A percentile compares a stretch with the other conserved stretches of the same genome.
Conservation (phyloP, 805 yeast genomes). For the Diddensiella santjacobensis region DNA sequence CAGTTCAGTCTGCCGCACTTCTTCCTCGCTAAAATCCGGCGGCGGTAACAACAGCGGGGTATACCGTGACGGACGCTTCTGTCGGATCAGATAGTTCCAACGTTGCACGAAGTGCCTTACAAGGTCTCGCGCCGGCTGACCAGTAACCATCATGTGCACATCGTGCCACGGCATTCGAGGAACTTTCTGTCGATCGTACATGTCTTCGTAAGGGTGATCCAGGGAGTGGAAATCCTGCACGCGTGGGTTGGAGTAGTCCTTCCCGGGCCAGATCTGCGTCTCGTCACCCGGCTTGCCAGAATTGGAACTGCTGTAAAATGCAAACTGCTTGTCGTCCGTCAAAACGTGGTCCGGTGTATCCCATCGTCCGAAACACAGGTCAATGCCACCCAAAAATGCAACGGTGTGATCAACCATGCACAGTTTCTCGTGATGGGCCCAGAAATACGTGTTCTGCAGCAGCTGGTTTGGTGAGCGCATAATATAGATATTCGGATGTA, state of each 20-base stretch:
- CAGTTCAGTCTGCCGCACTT: slow-evolving; percentile 53
- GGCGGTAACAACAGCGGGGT: slow-evolving; percentile 94
- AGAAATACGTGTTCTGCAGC: slow-evolving; percentile 85
- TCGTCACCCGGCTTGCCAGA: slow-evolving; percentile 21
- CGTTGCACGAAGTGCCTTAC: slow-evolving; percentile 94
- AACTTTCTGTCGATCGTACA: slow-evolving; percentile 74
- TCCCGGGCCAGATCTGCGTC: slow-evolving; percentile 84
- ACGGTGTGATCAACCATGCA: slow-evolving; percentile 82
- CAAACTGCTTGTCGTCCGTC: slow-evolving; percentile 58
- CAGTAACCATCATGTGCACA: slow-evolving; percentile 92
- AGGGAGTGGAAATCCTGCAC: slow-evolving; percentile 79
- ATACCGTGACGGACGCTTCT: slow-evolving; percentile 88
- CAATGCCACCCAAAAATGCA: slow-evolving; percentile 93
- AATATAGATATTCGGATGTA: slow-evolving; percentile 83
- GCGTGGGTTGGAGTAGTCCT: slow-evolving; percentile 95
- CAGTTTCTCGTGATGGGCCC: slow-evolving; percentile 98
- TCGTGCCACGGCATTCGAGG: slow-evolving; percentile 99
- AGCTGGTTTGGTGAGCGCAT: slow-evolving; percentile 94
- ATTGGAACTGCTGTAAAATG: slow-evolving; percentile 22
- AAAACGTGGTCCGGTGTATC: slow-evolving; percentile 96
- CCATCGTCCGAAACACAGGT: slow-evolving; percentile 90
- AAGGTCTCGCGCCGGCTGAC: slow-evolving; percentile 90
- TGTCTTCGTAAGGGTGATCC: slow-evolving; percentile 82
- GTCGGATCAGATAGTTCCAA: slow-evolving; percentile 92
- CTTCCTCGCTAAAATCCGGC: slow-evolving; percentile 73